Conservation (phyloP, 2,329 filamentous ascomycete species). For the Thielaviopsis ethacetica region DNA sequence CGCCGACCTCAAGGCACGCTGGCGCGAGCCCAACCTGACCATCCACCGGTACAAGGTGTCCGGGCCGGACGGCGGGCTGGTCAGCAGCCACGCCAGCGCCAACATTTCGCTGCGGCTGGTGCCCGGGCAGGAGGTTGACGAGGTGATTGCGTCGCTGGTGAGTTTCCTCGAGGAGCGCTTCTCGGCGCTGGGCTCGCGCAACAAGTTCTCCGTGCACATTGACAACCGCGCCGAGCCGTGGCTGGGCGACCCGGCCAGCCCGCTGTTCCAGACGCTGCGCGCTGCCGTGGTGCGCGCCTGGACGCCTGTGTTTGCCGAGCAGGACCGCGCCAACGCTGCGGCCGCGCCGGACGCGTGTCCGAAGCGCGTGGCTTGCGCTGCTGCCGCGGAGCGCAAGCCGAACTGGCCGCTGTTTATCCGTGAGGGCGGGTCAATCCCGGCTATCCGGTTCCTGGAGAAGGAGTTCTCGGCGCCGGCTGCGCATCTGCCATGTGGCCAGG, state of each 20-base stretch:
- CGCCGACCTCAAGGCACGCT: constrained; percentile 74
- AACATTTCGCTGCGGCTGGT: constrained; percentile 83
- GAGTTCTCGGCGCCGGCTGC: constrained; percentile 83
- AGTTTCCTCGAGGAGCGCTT: constrained; percentile 58
- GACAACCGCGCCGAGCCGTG: constrained; percentile 92
- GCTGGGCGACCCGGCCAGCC: constrained; percentile 81
- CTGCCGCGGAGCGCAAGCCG: constrained; percentile 17
- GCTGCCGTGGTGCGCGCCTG: constrained; percentile 73
- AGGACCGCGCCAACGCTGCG: constrained; percentile 4
- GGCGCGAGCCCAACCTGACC: constrained; percentile 88
- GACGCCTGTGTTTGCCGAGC: constrained; percentile 37
- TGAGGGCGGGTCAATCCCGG: constrained; percentile 88
- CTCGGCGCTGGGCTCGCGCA: constrained; percentile 57
- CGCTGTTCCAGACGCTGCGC: constrained; percentile 80
- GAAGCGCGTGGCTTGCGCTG: constrained; percentile 10
- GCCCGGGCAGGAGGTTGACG: constrained; percentile 74
- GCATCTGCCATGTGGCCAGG: constrained; percentile 85
- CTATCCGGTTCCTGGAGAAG: constrained; percentile 86
- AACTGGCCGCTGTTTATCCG: constrained; percentile 66
- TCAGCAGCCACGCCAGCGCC: constrained; percentile 76
- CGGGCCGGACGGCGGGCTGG: constrained; percentile 79
- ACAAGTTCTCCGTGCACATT: constrained; percentile 64
- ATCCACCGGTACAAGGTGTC: constrained; percentile 89
- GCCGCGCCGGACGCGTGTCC: constrained; percentile 5
- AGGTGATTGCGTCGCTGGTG: constrained; percentile 53